Percentiles rank a stretch among this genome's conserved stretches.
phyloP scores from a whole-genome alignment of 176 grass and related monocot genomes.

The Thinopyrum elongatum region DNA sequence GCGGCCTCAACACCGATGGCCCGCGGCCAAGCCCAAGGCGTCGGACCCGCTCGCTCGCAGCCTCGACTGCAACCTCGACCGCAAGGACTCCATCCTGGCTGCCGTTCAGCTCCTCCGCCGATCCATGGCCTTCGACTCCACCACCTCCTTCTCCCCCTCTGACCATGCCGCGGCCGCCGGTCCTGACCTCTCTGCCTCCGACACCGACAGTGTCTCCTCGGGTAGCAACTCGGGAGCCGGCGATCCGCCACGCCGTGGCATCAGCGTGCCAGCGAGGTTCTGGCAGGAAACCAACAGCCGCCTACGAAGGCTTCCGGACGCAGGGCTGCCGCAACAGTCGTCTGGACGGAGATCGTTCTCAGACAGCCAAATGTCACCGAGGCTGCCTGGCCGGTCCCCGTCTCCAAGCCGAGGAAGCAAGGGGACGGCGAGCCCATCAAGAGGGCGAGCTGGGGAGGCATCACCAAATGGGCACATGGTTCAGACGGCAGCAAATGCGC shows the following conservation, averaged over 20 bases:
- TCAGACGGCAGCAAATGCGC: slow-evolving; percentile 56
- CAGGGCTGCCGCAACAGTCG: slow-evolving; percentile 36
- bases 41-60: slow-evolving; percentile 78
- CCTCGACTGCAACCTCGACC: slow-evolving; percentile 81
- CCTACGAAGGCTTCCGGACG: slow-evolving; percentile 67
- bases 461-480: slow-evolving; percentile 35
- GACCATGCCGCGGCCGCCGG: slow-evolving; percentile 45
- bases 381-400: slow-evolving; percentile 41
- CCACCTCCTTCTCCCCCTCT: slow-evolving; percentile 36
- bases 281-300: slow-evolving; percentile 93
- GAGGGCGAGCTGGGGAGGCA: slow-evolving; percentile 41
- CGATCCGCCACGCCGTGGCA: slow-evolving; percentile 62
- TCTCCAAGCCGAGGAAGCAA: slow-evolving; percentile 56
- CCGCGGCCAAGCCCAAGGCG: slow-evolving; percentile 54
- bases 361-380: slow-evolving; percentile 54
- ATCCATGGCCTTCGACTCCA: slow-evolving; percentile 76
- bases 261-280: slow-evolving; percentile 88
- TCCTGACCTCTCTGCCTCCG: slow-evolving; percentile 72
- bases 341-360: slow-evolving; percentile 54
- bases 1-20: slow-evolving; percentile 59
- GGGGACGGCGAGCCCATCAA: slow-evolving; percentile 54
- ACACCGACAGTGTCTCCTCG: slow-evolving; percentile 89
- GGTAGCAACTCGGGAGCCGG: slow-evolving; percentile 83
- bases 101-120: slow-evolving; percentile 73
- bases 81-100: slow-evolving; percentile 82